Evolutionary conservation across 75 land plant species (phyloP), one percentile per base, ranked within the genome.

Genomic region (Adiantum capillusveneris): DNA sequence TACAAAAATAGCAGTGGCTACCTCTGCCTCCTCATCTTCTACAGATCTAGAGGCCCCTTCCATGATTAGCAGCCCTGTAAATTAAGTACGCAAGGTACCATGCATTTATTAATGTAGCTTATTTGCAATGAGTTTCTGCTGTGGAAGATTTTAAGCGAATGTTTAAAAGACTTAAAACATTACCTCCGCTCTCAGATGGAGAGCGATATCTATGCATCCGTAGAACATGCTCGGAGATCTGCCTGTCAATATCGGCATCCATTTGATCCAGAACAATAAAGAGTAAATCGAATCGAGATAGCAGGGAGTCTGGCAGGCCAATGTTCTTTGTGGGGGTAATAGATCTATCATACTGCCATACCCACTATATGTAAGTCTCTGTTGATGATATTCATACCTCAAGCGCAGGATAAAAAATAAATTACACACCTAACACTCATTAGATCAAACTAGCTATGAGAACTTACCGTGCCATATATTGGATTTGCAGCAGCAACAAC

Each of bases 401-500:
- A n/a, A n/a, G n/a, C n/a, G n/a, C n/a, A n/a, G n/a, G n/a, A n/a
- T n/a, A n/a, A n/a, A n/a, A n/a, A n/a, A n/a, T n/a, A n/a, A n/a
- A n/a, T n/a, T n/a, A n/a, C n/a, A n/a, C n/a, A n/a, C n/a, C n/a
- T n/a, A n/a, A n/a, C n/a, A n/a, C n/a, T n/a, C n/a, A n/a, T n/a
- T n/a, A n/a, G n/a, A n/a, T n/a, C n/a, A n/a, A n/a, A n/a, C 18
- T n/a, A 22, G 53, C 53, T 22, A 18, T 18, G 34, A 31, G 19
- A 24, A 67, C 83, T 85, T 75, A 95, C 99, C 69, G 97, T 82
- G 71, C 99, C 99, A 81, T 87, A 95, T 41, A 95, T 95, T 25
- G 99, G 97, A 82, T 95, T 95, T 46, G 99, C 99, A 73, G 99
- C 99, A 41, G 99, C 99, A 39, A 95, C 87, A 21, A 95, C 99